Conservation (phyloP, 1,139 yeast species). For the Candida sanyaensis region DNA sequence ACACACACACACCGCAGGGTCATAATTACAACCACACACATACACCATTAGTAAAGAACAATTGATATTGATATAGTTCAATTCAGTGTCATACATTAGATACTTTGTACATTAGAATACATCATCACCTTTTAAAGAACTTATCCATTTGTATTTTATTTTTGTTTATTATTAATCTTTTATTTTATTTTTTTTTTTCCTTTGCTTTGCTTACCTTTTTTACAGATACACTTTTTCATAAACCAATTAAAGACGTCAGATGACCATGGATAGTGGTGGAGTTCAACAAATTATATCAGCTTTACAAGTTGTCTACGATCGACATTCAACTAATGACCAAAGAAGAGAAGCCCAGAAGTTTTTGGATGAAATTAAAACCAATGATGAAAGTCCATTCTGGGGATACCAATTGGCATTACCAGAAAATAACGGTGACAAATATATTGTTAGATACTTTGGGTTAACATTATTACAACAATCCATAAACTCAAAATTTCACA, state of each 20-base stretch:
- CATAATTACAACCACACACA: background rate
- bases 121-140: background rate
- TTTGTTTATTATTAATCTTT: background rate
- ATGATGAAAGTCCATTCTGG: slow-evolving; percentile 88
- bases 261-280: slow-evolving; percentile 64
- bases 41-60: background rate
- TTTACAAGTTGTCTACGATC: slow-evolving; percentile 73
- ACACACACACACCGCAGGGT: background rate
- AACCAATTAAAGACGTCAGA: background rate
- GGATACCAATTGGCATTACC: slow-evolving; percentile 82
- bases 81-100: background rate
- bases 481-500: slow-evolving; percentile 53
- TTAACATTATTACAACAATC: slow-evolving; percentile 76
- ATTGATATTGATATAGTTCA: background rate
- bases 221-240: background rate
- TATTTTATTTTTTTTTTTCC: background rate
- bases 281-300: slow-evolving; percentile 74
- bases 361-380: slow-evolving; percentile 71
- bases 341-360: slow-evolving; percentile 72
- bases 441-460: slow-evolving; percentile 88
- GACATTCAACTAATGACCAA: slow-evolving; percentile 63
- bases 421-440: slow-evolving; percentile 60
- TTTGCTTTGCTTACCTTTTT: no score
- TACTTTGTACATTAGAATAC: slow-evolving; percentile 1
- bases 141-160: background rate